Conservation (phyloP, 2,329 filamentous ascomycete species). For the Aspergillus arachidicola region DNA sequence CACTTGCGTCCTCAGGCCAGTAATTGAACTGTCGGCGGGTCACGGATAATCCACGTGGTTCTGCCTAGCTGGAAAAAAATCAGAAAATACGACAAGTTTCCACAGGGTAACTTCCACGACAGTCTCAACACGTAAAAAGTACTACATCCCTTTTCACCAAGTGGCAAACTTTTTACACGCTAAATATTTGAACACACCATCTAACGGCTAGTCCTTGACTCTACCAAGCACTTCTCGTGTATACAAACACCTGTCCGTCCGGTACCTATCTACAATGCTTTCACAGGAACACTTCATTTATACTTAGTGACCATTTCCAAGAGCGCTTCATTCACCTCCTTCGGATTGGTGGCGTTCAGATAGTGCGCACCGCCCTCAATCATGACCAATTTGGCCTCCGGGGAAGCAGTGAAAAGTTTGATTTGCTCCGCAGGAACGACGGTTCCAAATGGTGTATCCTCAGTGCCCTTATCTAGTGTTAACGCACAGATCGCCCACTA, state of each 20-base stretch:
- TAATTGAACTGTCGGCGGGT: not conserved
- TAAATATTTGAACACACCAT: not conserved
- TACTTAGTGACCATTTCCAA: constrained; percentile 31
- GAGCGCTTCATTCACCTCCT: constrained; percentile 41
- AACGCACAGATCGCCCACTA: not conserved
- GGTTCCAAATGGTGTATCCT: constrained; percentile 20
- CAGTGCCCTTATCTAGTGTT: constrained; percentile 17
- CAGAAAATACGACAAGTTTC: not conserved
- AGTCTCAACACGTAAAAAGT: not conserved
- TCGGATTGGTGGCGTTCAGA: constrained; percentile 50
- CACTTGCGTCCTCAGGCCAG: not conserved
- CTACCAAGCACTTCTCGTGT: not conserved
- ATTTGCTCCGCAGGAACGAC: constrained; percentile 46
- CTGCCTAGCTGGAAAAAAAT: too few species aligned
- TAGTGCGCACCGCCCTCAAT: constrained; percentile 55
- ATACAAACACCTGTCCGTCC: not conserved
- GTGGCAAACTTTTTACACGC: not conserved
- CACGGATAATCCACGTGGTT: not conserved
- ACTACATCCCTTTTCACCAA: not conserved
- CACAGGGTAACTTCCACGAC: not conserved
- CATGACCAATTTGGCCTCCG: constrained; percentile 46
- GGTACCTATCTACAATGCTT: not conserved
- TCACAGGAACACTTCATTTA: not conserved
- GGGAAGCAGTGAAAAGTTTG: constrained; percentile 48
- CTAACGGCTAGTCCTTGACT: not conserved